These are phyloP conservation scores for Phytophthora tubulina DNA, from an alignment of 352 stramenopile genomes.

Conservation along the genomic window DNA sequence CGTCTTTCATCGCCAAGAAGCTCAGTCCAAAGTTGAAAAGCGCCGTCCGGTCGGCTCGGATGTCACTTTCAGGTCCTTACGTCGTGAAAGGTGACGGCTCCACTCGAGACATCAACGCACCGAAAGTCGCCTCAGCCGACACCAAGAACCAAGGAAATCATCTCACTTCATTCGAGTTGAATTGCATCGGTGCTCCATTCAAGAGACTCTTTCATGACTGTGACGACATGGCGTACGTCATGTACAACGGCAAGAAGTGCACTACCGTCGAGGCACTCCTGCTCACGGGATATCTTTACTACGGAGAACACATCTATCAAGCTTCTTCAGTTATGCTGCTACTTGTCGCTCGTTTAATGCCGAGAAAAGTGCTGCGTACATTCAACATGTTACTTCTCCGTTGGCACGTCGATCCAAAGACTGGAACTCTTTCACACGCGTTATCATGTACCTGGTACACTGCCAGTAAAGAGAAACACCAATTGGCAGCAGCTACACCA, in stretches of 20 bases:
- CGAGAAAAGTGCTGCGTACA: constrained; percentile 18
- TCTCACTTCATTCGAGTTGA: constrained; percentile 26
- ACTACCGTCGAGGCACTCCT: constrained; percentile 27
- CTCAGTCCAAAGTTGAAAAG: constrained; percentile 10
- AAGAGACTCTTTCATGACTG: constrained; percentile 26
- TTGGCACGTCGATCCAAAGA: constrained; percentile 13
- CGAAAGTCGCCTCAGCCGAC: neutral
- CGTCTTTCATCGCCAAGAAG: constrained; percentile 10
- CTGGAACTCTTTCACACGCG: constrained; percentile 1
- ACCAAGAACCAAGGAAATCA: neutral
- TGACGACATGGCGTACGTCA: constrained; percentile 30
- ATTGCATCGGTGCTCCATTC: constrained; percentile 22
- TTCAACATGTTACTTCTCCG: constrained; percentile 38
- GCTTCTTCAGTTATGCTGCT: constrained; percentile 25
- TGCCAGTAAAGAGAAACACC: constrained; percentile 17
- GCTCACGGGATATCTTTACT: constrained; percentile 29
- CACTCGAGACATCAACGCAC: neutral
- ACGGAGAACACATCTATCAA: constrained; percentile 29
- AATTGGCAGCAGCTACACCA: constrained; percentile 8
- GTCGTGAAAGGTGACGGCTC: neutral
- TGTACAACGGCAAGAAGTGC: constrained; percentile 6
- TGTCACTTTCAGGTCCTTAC: neutral
- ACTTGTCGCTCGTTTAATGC: constrained; percentile 4
- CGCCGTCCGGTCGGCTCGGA: neutral
- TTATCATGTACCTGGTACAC: constrained; percentile 3